Base-by-base conservation (phyloP, 495 filamentous ascomycete genomes). In the Penicillium samsonianum region DNA sequence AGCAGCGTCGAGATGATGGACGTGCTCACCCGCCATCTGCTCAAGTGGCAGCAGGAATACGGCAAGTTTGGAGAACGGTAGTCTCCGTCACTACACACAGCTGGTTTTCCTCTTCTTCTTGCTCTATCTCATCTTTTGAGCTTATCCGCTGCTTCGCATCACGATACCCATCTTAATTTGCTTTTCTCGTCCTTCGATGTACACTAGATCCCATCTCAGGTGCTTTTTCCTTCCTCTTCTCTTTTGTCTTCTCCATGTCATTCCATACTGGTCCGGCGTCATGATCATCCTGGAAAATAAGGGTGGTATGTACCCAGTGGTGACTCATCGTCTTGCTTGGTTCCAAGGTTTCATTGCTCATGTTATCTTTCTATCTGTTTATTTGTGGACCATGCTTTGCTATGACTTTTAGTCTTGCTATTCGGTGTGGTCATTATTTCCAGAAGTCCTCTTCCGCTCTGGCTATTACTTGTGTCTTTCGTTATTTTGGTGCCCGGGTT, bases 1-100 rank as follows among this genome's bases (percentile, higher is more conserved):
- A 84, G 76, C 55, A 88, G 85, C 66, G 69, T 89, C 48, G 88
- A 90, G 65, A 92, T 91, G 88, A 92, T 91, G 88, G 88, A 91
- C 68, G 81, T 82, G 61, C 73, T 92, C 67, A 90, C 87, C 30
- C 82, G 87, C 52, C 80, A 89, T 65, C 68, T 92, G 58, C 80
- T 92, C 57, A 88, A 89, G 62, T 92, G 89, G 89, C 89, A 92
- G 72, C 84, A 86, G 53, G 75, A 80, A 63, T 81, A 76, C 64
- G 80, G 80, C 49, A 82, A 81, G 63, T 78, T 76, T 50, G 79
- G 79, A 9, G 80, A 83, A 50, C 75, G 77, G 62, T 81, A 69
- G 72, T 47, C 33, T 33, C 20, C 43, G 9, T 22, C 20, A 17
- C 44, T 28, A 47, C n/a, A n/a, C 26, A 33, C 17, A 19, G 45